Base-by-base conservation (phyloP, 805 yeast species). In the Isabelozyma gotoi region DNA sequence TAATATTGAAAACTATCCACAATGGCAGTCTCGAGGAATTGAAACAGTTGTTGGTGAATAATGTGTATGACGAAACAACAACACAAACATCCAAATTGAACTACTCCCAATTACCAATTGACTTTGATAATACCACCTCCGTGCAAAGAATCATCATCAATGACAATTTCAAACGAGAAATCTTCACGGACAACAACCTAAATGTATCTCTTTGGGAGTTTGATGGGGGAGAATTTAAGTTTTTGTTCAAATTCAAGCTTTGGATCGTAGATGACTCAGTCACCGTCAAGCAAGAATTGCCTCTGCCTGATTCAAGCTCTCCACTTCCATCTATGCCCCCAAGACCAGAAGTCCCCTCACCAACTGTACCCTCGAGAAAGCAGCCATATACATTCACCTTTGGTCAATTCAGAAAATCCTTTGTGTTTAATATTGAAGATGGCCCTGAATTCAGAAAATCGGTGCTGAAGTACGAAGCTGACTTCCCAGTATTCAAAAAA, bases 371-470 rank as follows among this genome's bases (percentile, higher is more conserved):
- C 29, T 21, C 43, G 8, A 46, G 38, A 34, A 17, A 24, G 17
- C 38, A 5, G 17, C 19, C 5, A 19, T 16, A 29, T 16, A 31
- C 37, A 24, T 44, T 16, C 46, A 20, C 27, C 27, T 11, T 49
- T 5, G 20, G 42, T 2, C 62, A 63, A 21, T 60, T 57, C 41
- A 56, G 64, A 36, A 56, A 49, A 31, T 68, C 58, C 4, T 71
- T 68, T 44, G 57, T 49, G 27, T 69, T 70, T 43, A 59, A 55
- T 31, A 53, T 68, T 14, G 72, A 70, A 37, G 77, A 72, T 48
- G 77, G 77, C 0, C 77, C 77, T 4, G 73, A 69, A 39, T 71
- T 71, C 41, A 49, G 77, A 19, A 62, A 53, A 16, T 45, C 62
- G 4, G 55, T 72, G 33, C 49, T 48, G 6, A 52, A 48, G n/a